Evolutionary conservation across 2,329 filamentous ascomycete genomes (phyloP).

Genomic region (Hypoxylon sp.): DNA sequence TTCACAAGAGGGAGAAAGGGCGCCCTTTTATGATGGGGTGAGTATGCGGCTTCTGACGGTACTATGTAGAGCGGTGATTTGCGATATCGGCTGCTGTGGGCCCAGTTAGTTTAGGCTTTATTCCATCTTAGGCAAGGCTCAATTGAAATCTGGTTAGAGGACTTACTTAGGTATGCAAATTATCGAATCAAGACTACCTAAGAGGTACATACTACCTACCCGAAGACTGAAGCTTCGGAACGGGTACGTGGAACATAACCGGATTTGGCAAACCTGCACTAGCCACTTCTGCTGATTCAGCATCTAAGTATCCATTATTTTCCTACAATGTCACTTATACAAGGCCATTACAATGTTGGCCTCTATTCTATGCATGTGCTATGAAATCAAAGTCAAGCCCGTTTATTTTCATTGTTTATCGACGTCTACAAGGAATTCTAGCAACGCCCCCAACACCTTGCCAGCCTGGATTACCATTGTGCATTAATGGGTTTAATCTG

Average conservation of each 20-base stretch:
- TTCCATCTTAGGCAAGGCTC: conserved; percentile 18
- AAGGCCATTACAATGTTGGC: background rate
- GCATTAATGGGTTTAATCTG: background rate
- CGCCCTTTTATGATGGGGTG: conserved; percentile 40
- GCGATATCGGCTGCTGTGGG: conserved; percentile 26
- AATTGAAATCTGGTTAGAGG: conserved; percentile 1
- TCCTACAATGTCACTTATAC: background rate
- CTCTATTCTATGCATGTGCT: too few relatives aligned
- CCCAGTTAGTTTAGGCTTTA: background rate
- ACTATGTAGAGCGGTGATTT: conserved; percentile 36
- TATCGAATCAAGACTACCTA: conserved; percentile 16
- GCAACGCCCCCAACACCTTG: too few relatives aligned
- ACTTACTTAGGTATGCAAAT: too few relatives aligned
- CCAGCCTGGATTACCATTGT: background rate
- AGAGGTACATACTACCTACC: too few relatives aligned
- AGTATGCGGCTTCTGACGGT: conserved; percentile 8
- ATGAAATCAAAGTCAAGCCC: background rate
- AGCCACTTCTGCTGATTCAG: conserved; percentile 23
- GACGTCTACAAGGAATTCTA: background rate
- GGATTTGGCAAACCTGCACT: background rate
- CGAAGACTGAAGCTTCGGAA: too few relatives aligned
- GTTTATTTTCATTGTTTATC: background rate
- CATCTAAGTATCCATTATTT: background rate
- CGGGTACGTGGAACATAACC: background rate
- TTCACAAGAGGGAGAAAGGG: conserved; percentile 31